These are phyloP conservation scores for Plicaturopsis crispa DNA, from an alignment of 768 basidiomycete species.

Conservation along the genomic window DNA sequence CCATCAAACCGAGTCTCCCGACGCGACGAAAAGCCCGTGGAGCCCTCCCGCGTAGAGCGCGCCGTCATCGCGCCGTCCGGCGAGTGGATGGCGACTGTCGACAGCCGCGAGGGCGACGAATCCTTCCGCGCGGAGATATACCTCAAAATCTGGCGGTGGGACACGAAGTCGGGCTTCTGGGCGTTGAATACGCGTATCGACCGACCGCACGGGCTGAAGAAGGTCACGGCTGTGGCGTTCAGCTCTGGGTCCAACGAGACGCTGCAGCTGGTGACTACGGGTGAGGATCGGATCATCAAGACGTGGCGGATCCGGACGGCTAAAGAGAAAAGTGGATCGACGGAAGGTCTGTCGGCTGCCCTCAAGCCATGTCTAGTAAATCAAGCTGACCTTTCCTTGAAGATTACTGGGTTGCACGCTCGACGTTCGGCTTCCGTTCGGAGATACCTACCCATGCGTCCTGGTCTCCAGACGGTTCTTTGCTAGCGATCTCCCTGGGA, in stretches of 20 bases:
- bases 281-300: slow-evolving; percentile 70
- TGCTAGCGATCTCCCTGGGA: slow-evolving; percentile 70
- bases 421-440: slow-evolving; percentile 63
- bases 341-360: slow-evolving; percentile 53
- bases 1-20: slow-evolving; percentile 89
- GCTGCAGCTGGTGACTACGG: slow-evolving; percentile 61
- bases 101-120: slow-evolving; percentile 62
- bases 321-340: slow-evolving; percentile 34
- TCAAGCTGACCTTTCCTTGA: too few relatives aligned
- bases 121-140: slow-evolving; percentile 62
- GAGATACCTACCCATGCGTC: slow-evolving; percentile 56
- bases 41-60: slow-evolving; percentile 69
- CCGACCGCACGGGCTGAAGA: slow-evolving; percentile 67
- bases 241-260: slow-evolving; percentile 36
- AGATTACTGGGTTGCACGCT: slow-evolving; percentile 80
- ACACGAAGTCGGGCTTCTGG: slow-evolving; percentile 53
- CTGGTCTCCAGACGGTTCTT: slow-evolving; percentile 84
- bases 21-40: slow-evolving; percentile 67
- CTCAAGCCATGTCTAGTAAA: background rate
- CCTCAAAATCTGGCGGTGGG: slow-evolving; percentile 91
- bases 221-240: slow-evolving; percentile 64
- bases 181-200: slow-evolving; percentile 85
- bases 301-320: slow-evolving; percentile 62
- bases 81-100: slow-evolving; percentile 90
- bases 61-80: slow-evolving; percentile 60